A percentile compares a stretch with the other conserved stretches of the same genome.
Conservation (phyloP, 768 basidiomycete genomes). For the Naganishia antarctica region DNA sequence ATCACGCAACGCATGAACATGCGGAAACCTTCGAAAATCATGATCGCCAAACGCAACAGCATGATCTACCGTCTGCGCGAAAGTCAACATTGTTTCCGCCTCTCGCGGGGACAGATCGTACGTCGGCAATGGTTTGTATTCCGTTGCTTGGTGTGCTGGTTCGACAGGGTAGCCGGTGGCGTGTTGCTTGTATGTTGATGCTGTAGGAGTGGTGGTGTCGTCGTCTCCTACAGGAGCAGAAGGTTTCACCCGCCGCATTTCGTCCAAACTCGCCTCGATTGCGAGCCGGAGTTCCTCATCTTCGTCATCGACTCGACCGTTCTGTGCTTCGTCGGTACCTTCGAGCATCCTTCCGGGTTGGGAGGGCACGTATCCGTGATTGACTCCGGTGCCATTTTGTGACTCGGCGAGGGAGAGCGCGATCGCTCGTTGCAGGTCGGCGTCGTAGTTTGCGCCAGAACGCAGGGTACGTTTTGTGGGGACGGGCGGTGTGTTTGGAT, state of each 20-base stretch:
- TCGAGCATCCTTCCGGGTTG: conserved; percentile 50
- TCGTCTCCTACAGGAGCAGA: conserved; percentile 66
- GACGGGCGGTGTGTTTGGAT: conserved; percentile 35
- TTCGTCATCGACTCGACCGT: conserved; percentile 62
- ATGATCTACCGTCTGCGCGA: conserved; percentile 83
- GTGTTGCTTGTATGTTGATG: conserved; percentile 30
- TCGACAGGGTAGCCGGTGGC: not conserved
- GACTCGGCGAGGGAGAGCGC: conserved; percentile 81
- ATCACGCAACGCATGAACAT: conserved; percentile 76
- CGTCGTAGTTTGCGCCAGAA: conserved; percentile 62
- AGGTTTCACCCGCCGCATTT: conserved; percentile 58
- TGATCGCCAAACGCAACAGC: conserved; percentile 70
- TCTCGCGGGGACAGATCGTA: conserved; percentile 80
- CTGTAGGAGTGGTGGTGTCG: conserved; percentile 44
- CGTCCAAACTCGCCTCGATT: conserved; percentile 89
- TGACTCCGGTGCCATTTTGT: conserved; percentile 53
- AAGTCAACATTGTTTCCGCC: conserved; percentile 78
- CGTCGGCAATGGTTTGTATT: conserved; percentile 56
- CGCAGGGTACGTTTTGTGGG: conserved; percentile 53
- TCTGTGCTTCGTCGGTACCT: conserved; percentile 29
- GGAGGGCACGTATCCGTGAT: conserved; percentile 66
- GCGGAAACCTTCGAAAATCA: conserved; percentile 75
- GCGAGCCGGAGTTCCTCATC: conserved; percentile 89
- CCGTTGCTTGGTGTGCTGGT: conserved; percentile 34
- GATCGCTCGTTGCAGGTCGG: conserved; percentile 88